Percentiles rank a stretch among this genome's conserved stretches.
Conservation (phyloP, 1,284 basidiomycete species). For the Microbotryum scabiosae region DNA sequence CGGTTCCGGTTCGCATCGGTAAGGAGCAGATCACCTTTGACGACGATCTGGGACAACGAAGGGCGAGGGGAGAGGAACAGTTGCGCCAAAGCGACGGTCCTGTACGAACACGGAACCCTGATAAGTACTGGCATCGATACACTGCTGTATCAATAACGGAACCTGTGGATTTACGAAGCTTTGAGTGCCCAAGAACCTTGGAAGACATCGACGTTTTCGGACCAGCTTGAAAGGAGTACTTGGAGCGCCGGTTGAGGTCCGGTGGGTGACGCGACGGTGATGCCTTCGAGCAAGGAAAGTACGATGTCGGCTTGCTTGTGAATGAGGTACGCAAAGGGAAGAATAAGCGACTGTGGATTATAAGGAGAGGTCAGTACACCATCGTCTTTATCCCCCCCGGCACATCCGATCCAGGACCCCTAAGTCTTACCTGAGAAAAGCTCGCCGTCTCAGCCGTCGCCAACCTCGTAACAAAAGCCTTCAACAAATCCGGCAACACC, state of each 20-base stretch:
- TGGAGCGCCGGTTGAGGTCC: conserved; percentile 55
- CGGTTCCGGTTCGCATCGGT: conserved; percentile 69
- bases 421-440: conserved; percentile 62
- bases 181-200: conserved; percentile 87
- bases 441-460: conserved; percentile 73
- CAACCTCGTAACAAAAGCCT: conserved; percentile 74
- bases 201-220: conserved; percentile 85
- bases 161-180: conserved; percentile 47
- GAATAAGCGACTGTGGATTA: conserved; percentile 59
- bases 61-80: conserved; percentile 61
- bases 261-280: conserved; percentile 47
- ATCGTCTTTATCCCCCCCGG: background rate
- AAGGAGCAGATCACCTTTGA: conserved; percentile 89
- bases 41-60: conserved; percentile 57
- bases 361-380: background rate
- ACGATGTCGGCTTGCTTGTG: conserved; percentile 71
- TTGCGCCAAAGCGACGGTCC: conserved; percentile 69
- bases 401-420: background rate
- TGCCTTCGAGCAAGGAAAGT: conserved; percentile 62
- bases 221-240: conserved; percentile 79
- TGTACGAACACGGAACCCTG: conserved; percentile 16
- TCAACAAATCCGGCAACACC: conserved; percentile 74
- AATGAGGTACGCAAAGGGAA: conserved; percentile 89
- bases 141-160: background rate
- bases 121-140: background rate